These are phyloP conservation scores for Aspergillus viridinutans DNA, from an alignment of 2,329 filamentous ascomycete genomes.

Conservation along the genomic window DNA sequence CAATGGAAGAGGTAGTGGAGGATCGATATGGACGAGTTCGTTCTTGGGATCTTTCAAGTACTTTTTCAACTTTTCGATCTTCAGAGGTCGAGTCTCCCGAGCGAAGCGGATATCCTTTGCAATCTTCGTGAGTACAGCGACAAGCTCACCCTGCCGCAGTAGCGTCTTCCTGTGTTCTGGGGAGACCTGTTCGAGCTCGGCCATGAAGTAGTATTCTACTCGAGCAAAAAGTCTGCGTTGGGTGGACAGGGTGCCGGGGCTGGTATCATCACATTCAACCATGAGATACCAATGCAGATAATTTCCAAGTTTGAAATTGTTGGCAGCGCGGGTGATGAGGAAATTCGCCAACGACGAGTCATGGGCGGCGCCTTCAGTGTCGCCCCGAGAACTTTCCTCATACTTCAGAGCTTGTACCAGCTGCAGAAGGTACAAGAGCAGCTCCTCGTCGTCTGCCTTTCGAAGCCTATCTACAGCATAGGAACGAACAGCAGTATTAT, in stretches of 20 bases:
- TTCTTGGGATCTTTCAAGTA: constrained; percentile 86
- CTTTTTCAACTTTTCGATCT: constrained; percentile 79
- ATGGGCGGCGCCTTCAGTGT: constrained; percentile 58
- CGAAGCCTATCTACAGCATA: constrained; percentile 90
- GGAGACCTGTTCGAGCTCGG: constrained; percentile 72
- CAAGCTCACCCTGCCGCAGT: constrained; percentile 81
- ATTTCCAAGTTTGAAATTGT: constrained; percentile 87
- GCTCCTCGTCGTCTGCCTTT: constrained; percentile 87
- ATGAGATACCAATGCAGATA: constrained; percentile 98
- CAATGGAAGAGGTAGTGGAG: constrained; percentile 79
- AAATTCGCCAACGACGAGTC: constrained; percentile 88
- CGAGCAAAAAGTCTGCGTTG: constrained; percentile 85
- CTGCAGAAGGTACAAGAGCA: constrained; percentile 86
- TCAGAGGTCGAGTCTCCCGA: constrained; percentile 70
- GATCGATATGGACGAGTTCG: constrained; percentile 76
- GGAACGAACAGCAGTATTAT: constrained; percentile 79
- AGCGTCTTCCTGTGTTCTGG: constrained; percentile 70
- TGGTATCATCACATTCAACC: constrained; percentile 88
- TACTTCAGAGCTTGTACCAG: constrained; percentile 95
- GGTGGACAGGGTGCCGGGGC: constrained; percentile 67
- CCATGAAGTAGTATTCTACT: constrained; percentile 95
- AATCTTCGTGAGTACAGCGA: constrained; percentile 81
- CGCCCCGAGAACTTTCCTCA: constrained; percentile 66
- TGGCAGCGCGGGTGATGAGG: constrained; percentile 78
- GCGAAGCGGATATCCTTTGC: constrained; percentile 83